Evolutionary conservation across 2,329 filamentous ascomycete genomes (phyloP), one percentile per base, ranked within the genome.

Genomic region (Metarhizium album): DNA sequence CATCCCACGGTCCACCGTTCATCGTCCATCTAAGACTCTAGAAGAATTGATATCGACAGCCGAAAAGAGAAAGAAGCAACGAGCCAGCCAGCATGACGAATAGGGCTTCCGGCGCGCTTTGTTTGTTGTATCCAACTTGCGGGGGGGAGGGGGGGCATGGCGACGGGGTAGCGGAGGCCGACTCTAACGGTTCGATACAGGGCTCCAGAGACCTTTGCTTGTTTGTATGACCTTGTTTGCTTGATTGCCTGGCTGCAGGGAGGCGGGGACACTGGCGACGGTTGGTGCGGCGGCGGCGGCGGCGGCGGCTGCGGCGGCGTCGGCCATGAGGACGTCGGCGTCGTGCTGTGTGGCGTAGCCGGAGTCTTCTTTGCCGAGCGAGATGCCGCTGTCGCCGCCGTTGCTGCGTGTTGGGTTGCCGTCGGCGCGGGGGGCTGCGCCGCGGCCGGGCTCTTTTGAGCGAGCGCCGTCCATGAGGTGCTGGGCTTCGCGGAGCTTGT

Each of bases 401-500:
- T 72, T 72, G 55, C 72, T 73, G 24, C 59, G 58, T 9, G 51
- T 59, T 33, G 53, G 54, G 50, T 53, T 48, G 55, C 52, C 37
- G 24, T 45, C 27, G 33, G 18, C 18, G 14, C 37, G 51, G 52
- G 46, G 53, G 53, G 51, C 55, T 42, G 55, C 43, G 18, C 71
- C 72, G 14, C 68, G 68, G 22, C 59, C 59, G 9, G 78, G 77
- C 61, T 81, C 75, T 38, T 68, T 68, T 49, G 74, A 77, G 53
- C 66, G 68, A 40, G 70, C 69, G n/a, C 81, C 81, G 58, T 84
- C 76, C 58, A 82, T 70, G 20, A 74, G 68, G 55, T 76, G 70
- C 59, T 82, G 78, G 2, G 79, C 78, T 65, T 84, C 82, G 52
- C 81, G 75, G 45, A 86, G 68, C 69, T 85, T 86, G 67, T 86